Conservation (phyloP, 805 yeast genomes). For the Sugiyamaella boreocaroliniensis region DNA sequence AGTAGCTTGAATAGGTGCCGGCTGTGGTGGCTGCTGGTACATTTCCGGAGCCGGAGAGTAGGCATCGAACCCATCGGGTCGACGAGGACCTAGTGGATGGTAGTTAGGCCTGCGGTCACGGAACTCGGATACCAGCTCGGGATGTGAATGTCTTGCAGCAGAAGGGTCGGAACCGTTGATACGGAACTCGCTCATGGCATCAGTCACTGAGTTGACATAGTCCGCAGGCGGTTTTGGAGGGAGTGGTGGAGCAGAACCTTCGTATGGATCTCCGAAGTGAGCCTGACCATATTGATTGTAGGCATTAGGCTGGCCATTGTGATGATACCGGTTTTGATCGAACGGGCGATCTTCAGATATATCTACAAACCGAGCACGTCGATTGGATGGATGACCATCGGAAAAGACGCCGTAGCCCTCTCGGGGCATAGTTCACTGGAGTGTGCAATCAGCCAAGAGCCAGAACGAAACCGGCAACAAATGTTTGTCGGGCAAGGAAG, state of each 20-base stretch:
- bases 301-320: background rate
- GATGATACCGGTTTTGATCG: background rate
- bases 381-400: background rate
- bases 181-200: slow-evolving; percentile 15
- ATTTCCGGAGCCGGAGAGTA: background rate
- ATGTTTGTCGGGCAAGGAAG: too few species aligned
- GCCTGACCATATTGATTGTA: background rate
- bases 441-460: background rate
- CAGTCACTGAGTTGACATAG: slow-evolving; percentile 8
- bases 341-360: too few species aligned
- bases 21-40: background rate
- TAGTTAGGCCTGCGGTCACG: slow-evolving; percentile 12
- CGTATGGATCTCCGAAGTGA: background rate
- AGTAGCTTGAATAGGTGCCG: background rate
- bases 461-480: background rate
- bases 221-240: slow-evolving; percentile 22
- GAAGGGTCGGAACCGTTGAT: background rate
- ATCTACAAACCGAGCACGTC: background rate
- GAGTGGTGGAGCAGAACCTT: slow-evolving; percentile 14
- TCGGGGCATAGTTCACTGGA: background rate
- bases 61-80: slow-evolving; percentile 1
- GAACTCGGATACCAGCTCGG: slow-evolving; percentile 5
- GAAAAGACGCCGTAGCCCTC: background rate
- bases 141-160: background rate
- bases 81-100: slow-evolving; percentile 19